Evolutionary conservation across 2,329 filamentous ascomycete genomes (phyloP), one percentile per base, ranked within the genome.

Genomic region (Elsinoe batatas): DNA sequence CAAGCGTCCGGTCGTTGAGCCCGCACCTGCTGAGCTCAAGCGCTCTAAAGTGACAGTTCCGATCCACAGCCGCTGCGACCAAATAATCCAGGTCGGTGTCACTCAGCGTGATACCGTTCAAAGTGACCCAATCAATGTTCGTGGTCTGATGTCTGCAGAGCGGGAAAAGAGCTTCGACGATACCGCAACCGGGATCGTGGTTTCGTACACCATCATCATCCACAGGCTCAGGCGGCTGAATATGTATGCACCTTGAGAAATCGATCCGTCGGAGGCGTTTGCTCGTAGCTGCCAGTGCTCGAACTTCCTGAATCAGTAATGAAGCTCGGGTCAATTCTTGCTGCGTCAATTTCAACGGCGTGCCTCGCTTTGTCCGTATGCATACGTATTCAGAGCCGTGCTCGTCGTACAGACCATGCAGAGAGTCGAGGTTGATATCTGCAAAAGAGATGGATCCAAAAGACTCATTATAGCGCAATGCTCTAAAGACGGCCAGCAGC

Each of bases 371-470:
- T 7, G 79, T 83, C 51, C 76, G 75, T 37, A 76, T 74, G 53
- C 81, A 82, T 53, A 86, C 79, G 62, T 80, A 76, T 63, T 88
- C 84, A 7, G 71, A 69, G 0, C 82, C 84, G 66, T 80, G 76
- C 1, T 70, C 64, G 64, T 88, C 84, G 56, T 76, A 73, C 20
- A 83, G 64, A 12, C 78, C 77, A 60, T 85, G 83, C n/a, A 88
- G 68, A 30, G 73, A 70, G 64, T 87, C 82, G n/a, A 88, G 69
- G 59, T 76, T 77, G 46, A 87, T 76, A 37, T 79, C 78, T 26
- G 77, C 77, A 63, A 88, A 87, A 0, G 84, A 87, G 18, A 88
- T 81, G 1, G 81, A 80, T 26, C 73, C 73, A 65, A 87, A 88
- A 1, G 75, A 78, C 63, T 87, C 83, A 63, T 88, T 87, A 67